Evolutionary conservation across 2,329 filamentous ascomycete genomes (phyloP), one percentile per base, ranked within the genome.

Genomic region (Penicillium sp.): DNA sequence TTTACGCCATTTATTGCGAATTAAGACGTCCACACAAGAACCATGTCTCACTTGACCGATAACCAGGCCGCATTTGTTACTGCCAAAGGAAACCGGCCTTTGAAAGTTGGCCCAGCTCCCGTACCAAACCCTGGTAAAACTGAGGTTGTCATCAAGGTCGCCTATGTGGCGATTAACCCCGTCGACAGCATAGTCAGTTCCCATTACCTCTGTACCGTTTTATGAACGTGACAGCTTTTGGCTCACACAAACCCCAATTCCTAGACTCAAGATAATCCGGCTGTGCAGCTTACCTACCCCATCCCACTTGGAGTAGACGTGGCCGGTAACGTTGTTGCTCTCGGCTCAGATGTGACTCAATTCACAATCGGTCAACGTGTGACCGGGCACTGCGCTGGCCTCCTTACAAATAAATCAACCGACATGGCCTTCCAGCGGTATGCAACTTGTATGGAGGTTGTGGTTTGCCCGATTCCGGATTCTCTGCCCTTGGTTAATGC

Each of bases 361-460:
- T 71, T 77, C 59, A 68, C 72, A 60, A 68, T 73, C 45, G 76
- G 76, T 4, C 70, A 76, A 55, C 70, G 74, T 26, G 75, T 79
- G 8, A 66, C 77, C 26, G 76, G 61, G 11, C 46, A 55, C 21
- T 53, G 51, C n/a, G 51, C 38, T 28, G 16, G 8, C 35, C 51
- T 53, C 14, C 12, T 53, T 9, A 47, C 42, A 12, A 26, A 38
- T 1, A 53, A 53, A 21, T 6, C 20, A 35, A 53, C 51, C 0
- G 24, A 53, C 9, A 35, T 45, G 11, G 51, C 51, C 23, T 53
- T 53, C n/a, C 51, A 53, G 21, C 12, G 24, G 18, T 53, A 53
- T 12, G 26, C 51, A 8, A 53, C 51, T 12, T 53, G 51, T 26
- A 42, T 53, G 23, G 51, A 53, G 18, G 42, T 53, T 5, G 16